A percentile compares a stretch with the other conserved stretches of the same genome.
These are phyloP conservation scores for Dissophora ornata DNA, from an alignment of 192 early-diverging fungal genomes.

Conservation along the genomic window DNA sequence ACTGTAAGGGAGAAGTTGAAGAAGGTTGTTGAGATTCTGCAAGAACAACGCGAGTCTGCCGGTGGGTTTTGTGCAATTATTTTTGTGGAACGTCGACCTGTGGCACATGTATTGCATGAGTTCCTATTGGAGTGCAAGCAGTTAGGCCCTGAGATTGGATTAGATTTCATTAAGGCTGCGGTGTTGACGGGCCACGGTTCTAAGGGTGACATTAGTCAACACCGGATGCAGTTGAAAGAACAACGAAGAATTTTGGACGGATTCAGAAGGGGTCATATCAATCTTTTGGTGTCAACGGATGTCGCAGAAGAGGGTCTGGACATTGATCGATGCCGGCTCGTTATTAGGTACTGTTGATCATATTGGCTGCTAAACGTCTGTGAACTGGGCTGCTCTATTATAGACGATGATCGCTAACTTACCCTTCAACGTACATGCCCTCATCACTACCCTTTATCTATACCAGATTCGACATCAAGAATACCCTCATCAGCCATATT, in stretches of 20 bases:
- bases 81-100: slow-evolving; percentile 80
- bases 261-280: slow-evolving; percentile 75
- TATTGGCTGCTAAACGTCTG: not conserved
- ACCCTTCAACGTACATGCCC: too few species aligned
- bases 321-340: slow-evolving; percentile 89
- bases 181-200: slow-evolving; percentile 72
- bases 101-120: slow-evolving; percentile 65
- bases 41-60: not conserved
- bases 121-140: slow-evolving; percentile 62
- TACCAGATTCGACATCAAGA: slow-evolving; percentile 78
- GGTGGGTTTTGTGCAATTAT: slow-evolving; percentile 84
- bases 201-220: slow-evolving; percentile 38
- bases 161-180: slow-evolving; percentile 55
- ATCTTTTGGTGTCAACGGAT: slow-evolving; percentile 89
- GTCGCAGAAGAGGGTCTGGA: slow-evolving; percentile 97
- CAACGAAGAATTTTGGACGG: slow-evolving; percentile 71
- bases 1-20: slow-evolving; percentile 69
- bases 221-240: slow-evolving; percentile 59
- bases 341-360: slow-evolving; percentile 68
- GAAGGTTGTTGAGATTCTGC: slow-evolving; percentile 11
- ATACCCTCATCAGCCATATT: slow-evolving; percentile 81
- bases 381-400: too few species aligned
- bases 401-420: too few species aligned
- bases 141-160: slow-evolving; percentile 55
- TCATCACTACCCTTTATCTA: too few species aligned